Percentiles rank a stretch among this genome's conserved stretches.
phyloP scores from a whole-genome alignment of 805 yeast species.

The Saturnispora diversa region DNA sequence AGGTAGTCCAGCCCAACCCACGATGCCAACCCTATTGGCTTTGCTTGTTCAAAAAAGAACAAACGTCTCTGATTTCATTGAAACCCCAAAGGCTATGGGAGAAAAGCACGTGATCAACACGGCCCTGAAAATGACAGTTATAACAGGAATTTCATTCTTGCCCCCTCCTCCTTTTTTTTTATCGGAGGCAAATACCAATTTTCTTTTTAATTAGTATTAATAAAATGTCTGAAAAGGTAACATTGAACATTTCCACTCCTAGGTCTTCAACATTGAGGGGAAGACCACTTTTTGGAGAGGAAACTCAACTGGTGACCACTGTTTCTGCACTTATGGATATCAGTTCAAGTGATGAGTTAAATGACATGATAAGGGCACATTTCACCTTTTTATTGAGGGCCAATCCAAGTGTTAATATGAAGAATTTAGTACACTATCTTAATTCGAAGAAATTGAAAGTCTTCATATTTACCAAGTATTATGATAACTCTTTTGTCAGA shows the following conservation, averaged over 20 bases:
- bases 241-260: not conserved
- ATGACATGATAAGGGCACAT: not conserved
- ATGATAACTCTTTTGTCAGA: not conserved
- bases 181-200: no score
- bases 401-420: not conserved
- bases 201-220: not conserved
- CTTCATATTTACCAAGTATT: conserved; percentile 8
- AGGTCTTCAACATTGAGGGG: not conserved
- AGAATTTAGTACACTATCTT: conserved; percentile 10
- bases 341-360: not conserved
- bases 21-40: no score
- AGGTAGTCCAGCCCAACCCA: no score
- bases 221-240: not conserved
- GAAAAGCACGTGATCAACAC: no score
- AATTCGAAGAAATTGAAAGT: conserved; percentile 12
- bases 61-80: no score
- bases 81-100: no score
- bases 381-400: no score
- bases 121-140: no score
- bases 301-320: not conserved
- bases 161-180: no score
- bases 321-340: no score
- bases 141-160: no score
- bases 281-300: not conserved
- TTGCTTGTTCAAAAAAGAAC: no score